Evolutionary conservation across 2,329 filamentous ascomycete species (phyloP), one percentile per base, ranked within the genome.

Genomic region (Fusarium euwallaceae): DNA sequence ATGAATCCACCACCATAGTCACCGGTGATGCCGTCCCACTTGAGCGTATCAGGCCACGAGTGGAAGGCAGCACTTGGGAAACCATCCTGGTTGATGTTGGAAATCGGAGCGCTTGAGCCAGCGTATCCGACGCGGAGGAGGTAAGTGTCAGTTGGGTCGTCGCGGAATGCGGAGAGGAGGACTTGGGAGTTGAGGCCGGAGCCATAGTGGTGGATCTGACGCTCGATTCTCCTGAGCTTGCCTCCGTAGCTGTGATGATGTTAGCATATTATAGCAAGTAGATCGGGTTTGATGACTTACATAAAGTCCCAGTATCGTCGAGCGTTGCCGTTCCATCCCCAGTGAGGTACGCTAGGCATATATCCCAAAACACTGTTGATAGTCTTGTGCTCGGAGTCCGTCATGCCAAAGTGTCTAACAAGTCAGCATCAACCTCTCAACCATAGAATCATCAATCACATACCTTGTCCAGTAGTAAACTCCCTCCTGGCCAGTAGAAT

Each of bases 321-420:
- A 0, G 89, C 88, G 70, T 91, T 91, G 14, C 89, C 89, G 61
- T 91, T 90, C 87, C 87, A 91, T 4, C 88, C 90, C 90, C 90
- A 91, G 71, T 91, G 89, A 1, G 88, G 83, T 0, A 91, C 86
- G 0, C 87, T 88, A 0, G 89, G 89, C 83, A 86, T 89, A 71
- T 87, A 91, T 0, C 87, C 89, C 1, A 89, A 77, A 5, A 91
- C 88, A 24, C 86, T 88, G 65, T 87, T 83, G 55, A 91, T 82
- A 0, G 85, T 87, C 73, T 90, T 91, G 1, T 78, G 78, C 0
- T 82, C 84, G 0, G 88, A 88, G 0, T 76, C 76, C 1, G 80
- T 80, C 56, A 87, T 82, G 3, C 85, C 85, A 76, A 91, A 91
- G 75, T 90, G 87, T 34, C 84, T 83, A 12, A 59, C 11, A 27